Percentiles rank a stretch among this genome's conserved stretches.
Evolutionary conservation across 257 asterid species (phyloP).

Genomic region (Ophiorrhiza pumila): DNA sequence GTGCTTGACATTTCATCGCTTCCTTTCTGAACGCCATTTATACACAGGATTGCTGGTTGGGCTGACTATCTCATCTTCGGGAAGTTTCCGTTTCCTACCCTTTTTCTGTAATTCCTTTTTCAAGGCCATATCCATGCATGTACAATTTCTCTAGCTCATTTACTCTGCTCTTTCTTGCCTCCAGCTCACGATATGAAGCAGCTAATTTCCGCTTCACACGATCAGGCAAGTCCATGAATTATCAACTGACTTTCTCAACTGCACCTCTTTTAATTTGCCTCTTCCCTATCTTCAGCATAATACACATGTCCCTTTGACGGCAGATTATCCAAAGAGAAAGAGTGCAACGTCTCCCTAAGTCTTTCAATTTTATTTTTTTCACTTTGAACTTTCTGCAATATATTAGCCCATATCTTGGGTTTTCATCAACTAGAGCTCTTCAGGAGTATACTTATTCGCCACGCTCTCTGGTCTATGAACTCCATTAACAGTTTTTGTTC

Average conservation of each 20-base stretch:
- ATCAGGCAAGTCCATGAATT: constrained; percentile 54
- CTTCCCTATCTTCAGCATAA: constrained; percentile 86
- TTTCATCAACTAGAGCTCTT: constrained; percentile 90
- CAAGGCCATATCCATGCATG: constrained; percentile 75
- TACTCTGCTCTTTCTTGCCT: constrained; percentile 64
- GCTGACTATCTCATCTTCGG: constrained; percentile 65
- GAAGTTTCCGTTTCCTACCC: constrained; percentile 79
- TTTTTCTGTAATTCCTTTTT: constrained; percentile 91
- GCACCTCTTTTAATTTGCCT: constrained; percentile 68
- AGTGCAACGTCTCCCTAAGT: constrained; percentile 52
- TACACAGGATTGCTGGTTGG: constrained; percentile 59
- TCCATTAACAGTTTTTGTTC: constrained; percentile 53
- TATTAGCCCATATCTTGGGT: constrained; percentile 84
- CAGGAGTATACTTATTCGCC: constrained; percentile 65
- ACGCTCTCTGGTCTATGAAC: constrained; percentile 67
- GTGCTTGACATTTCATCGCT: constrained; percentile 39
- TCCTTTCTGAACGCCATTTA: constrained; percentile 77
- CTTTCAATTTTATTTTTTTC: constrained; percentile 88
- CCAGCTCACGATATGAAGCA: constrained; percentile 70
- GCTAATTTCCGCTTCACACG: constrained; percentile 56
- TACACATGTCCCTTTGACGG: constrained; percentile 54
- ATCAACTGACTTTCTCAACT: constrained; percentile 27
- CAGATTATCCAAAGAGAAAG: constrained; percentile 46
- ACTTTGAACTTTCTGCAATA: constrained; percentile 75
- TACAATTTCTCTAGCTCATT: constrained; percentile 64